Conservation (phyloP, 1,139 yeast genomes). For the Sugiyamaella grinbergsii region DNA sequence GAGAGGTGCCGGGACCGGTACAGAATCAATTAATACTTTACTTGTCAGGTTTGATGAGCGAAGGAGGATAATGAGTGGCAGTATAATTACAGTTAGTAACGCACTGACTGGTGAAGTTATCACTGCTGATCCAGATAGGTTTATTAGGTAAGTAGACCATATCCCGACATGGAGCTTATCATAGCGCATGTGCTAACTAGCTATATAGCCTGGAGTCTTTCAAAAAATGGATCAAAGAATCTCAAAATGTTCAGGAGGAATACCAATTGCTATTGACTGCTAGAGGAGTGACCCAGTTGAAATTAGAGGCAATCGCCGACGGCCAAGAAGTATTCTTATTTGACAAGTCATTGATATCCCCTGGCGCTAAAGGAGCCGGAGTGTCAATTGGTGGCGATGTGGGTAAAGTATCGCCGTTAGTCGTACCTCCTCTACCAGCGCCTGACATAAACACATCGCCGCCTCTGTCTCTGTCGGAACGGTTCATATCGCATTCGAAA, state of each 20-base stretch:
- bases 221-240: slow-evolving; percentile 25
- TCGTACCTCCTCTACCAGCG: background rate
- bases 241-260: slow-evolving; percentile 29
- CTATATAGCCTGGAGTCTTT: slow-evolving; percentile 30
- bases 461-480: slow-evolving; percentile 6
- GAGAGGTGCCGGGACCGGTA: background rate
- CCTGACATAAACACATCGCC: background rate
- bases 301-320: slow-evolving; percentile 35
- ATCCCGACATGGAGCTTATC: no score
- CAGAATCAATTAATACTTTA: background rate
- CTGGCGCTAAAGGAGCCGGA: slow-evolving; percentile 1
- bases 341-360: slow-evolving; percentile 32
- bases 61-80: slow-evolving; percentile 10
- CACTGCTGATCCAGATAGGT: slow-evolving; percentile 30
- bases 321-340: slow-evolving; percentile 36
- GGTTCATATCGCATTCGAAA: slow-evolving; percentile 16
- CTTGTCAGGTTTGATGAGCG: background rate
- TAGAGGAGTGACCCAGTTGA: slow-evolving; percentile 36
- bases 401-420: background rate
- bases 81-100: slow-evolving; percentile 30
- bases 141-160: slow-evolving; percentile 33
- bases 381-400: background rate
- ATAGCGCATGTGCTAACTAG: no score
- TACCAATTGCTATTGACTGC: slow-evolving; percentile 38
- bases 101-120: slow-evolving; percentile 31